Conservation (phyloP, 805 yeast genomes). For the Cyberlindnera americana region DNA sequence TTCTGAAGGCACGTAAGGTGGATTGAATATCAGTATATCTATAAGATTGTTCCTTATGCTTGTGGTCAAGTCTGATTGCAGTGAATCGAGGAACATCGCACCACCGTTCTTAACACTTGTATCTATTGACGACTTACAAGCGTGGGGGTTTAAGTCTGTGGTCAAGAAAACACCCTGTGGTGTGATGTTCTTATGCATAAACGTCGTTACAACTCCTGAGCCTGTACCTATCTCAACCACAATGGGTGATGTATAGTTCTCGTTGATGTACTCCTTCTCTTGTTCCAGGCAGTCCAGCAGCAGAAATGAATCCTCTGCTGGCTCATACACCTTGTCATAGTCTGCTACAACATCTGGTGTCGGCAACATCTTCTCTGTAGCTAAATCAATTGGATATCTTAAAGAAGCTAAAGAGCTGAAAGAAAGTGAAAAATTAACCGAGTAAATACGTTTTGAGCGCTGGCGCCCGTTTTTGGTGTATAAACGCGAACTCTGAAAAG, state of each 20-base stretch:
- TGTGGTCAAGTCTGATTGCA: constrained; percentile 58
- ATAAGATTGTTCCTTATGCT: constrained; percentile 44
- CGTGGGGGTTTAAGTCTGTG: constrained; percentile 79
- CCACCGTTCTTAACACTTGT: constrained; percentile 41
- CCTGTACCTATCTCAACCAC: constrained; percentile 90
- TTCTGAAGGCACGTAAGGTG: constrained; percentile 95
- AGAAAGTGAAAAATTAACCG: no score
- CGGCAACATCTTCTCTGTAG: constrained; percentile 59
- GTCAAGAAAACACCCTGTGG: constrained; percentile 55
- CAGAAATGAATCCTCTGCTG: constrained; percentile 89
- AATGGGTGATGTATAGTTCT: constrained; percentile 42
- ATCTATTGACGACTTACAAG: constrained; percentile 50
- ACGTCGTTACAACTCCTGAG: constrained; percentile 83
- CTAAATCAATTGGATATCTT: no score
- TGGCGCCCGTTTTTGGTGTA: no score
- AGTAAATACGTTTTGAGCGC: constrained; percentile 2
- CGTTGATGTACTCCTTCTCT: constrained; percentile 38
- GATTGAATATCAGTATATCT: constrained; percentile 84
- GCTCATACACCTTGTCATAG: constrained; percentile 82
- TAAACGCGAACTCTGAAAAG: no score
- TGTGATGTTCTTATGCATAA: constrained; percentile 57
- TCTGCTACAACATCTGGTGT: constrained; percentile 69
- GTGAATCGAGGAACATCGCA: constrained; percentile 36
- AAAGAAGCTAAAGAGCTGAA: no score
- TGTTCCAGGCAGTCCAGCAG: constrained; percentile 76